These are phyloP conservation scores for Starmera caribaea DNA, from an alignment of 805 yeast species.

Conservation along the genomic window DNA sequence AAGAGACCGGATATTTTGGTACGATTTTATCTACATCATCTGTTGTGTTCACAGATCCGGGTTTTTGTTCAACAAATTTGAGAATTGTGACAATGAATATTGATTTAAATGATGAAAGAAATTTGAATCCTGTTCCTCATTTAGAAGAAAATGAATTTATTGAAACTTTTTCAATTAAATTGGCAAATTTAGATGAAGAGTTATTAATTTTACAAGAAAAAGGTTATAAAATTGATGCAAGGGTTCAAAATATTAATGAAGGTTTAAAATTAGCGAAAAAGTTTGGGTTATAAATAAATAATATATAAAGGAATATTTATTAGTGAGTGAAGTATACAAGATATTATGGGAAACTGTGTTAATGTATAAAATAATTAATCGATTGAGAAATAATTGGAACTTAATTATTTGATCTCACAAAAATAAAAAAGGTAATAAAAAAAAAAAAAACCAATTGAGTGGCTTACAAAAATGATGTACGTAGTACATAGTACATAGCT, in stretches of 20 bases:
- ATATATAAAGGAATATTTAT: background rate
- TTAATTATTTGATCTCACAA: background rate
- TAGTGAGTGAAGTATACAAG: background rate
- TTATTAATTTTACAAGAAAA: slow-evolving; percentile 42
- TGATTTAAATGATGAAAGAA: slow-evolving; percentile 58
- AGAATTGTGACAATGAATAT: slow-evolving; percentile 70
- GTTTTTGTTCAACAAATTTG: slow-evolving; percentile 83
- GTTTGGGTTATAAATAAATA: slow-evolving; percentile 10
- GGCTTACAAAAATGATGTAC: background rate
- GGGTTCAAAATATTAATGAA: slow-evolving; percentile 77
- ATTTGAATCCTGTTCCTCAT: slow-evolving; percentile 58
- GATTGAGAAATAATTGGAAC: background rate
- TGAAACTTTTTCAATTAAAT: slow-evolving; percentile 72
- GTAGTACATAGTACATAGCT: no score
- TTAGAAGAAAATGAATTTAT: slow-evolving; percentile 90
- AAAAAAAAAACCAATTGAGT: slow-evolving; percentile 1
- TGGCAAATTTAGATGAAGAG: slow-evolving; percentile 44
- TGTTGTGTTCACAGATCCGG: slow-evolving; percentile 66
- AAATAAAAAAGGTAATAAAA: background rate
- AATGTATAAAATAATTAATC: background rate
- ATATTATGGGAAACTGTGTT: background rate
- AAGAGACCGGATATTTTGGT: slow-evolving; percentile 91
- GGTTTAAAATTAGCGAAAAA: slow-evolving; percentile 56
- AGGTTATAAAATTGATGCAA: slow-evolving; percentile 79
- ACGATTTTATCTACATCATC: slow-evolving; percentile 38